Evolutionary conservation across 1,139 yeast species (phyloP).

Genomic region (Meyerozyma smithsonii): DNA sequence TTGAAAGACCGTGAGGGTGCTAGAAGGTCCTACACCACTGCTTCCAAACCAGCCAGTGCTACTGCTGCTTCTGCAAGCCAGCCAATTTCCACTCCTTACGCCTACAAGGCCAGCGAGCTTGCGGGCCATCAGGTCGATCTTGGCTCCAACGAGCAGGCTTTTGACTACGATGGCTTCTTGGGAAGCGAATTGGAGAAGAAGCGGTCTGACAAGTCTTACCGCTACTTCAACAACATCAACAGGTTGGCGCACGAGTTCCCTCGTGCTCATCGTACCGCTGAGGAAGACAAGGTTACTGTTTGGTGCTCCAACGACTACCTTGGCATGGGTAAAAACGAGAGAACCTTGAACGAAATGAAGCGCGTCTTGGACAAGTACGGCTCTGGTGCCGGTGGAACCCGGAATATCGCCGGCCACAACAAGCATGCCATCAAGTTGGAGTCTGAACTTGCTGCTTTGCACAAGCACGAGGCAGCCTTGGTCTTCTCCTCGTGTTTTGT

Average conservation of each 20-base stretch:
- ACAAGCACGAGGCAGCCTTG: conserved; percentile 91
- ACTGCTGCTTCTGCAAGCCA: conserved; percentile 34
- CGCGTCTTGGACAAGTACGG: conserved; percentile 83
- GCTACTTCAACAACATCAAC: conserved; percentile 94
- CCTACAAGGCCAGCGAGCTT: conserved; percentile 27
- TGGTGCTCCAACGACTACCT: conserved; percentile 98
- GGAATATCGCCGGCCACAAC: conserved; percentile 98
- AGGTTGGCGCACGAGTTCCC: conserved; percentile 94
- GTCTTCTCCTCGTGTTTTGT: conserved; percentile 95
- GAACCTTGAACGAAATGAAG: conserved; percentile 74
- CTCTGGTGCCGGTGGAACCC: conserved; percentile 98
- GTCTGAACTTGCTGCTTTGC: conserved; percentile 81
- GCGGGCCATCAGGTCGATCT: conserved; percentile 27
- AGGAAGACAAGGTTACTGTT: conserved; percentile 84
- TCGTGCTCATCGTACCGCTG: conserved; percentile 73
- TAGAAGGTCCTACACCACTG: conserved; percentile 47
- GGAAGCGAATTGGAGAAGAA: conserved; percentile 63
- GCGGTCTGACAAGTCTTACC: conserved; percentile 84
- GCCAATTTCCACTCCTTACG: conserved; percentile 25
- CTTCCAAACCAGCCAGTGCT: conserved; percentile 50
- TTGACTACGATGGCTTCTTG: conserved; percentile 65
- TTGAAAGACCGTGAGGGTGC: conserved; percentile 34
- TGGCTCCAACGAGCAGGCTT: conserved; percentile 39
- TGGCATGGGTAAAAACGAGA: conserved; percentile 84
- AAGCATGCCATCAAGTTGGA: conserved; percentile 81